Base-by-base conservation (phyloP, 805 yeast genomes). In the Spathaspora passalidarum region DNA sequence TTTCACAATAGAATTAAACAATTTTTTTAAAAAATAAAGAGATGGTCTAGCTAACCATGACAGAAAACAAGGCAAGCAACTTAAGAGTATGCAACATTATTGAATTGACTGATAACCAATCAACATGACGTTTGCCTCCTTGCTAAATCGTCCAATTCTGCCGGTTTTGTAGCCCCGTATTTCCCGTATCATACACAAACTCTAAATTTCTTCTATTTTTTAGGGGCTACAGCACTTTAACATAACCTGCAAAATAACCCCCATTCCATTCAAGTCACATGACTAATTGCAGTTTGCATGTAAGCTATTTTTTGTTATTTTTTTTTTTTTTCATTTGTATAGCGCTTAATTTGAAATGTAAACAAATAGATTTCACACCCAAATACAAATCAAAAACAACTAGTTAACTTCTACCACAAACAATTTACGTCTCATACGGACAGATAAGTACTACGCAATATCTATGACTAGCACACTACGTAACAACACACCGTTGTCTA, bases 321-420 rank as follows among this genome's bases (percentile, higher is more conserved):
- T 16, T 41, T 37, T 11, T 43, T 26, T 23, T 21, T 20, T 16
- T 18, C 17, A 4, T 36, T 38, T 9, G 20, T 38, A 29, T 38
- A n/a, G 21, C 14, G 19, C 22, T 16, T 7, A 10, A 13, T 6
- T 36, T 22, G 8, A 36, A 36, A 36, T 20, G 22, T 40, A 17
- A 40, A 40, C 34, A 40, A 40, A 22, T 16, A 6, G 16, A 18
- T 9, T n/a, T 20, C 7, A 38, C 22, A 38, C 16, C 16, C 42
- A n/a, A n/a, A n/a, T n/a, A 38, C 22, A 19, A 40, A 26, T 40
- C 43, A 40, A 16, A 37, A 37, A n/a, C 16, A 37, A n/a, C 10
- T 9, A 5, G 32, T 26, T 6, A 29, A 13, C 14, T 13, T n/a
- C n/a, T n/a, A n/a, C n/a, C n/a, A n/a, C n/a, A n/a, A n/a, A 29